Base-by-base conservation (phyloP, 2,329 filamentous ascomycete species). In the Capronia epimyces region DNA sequence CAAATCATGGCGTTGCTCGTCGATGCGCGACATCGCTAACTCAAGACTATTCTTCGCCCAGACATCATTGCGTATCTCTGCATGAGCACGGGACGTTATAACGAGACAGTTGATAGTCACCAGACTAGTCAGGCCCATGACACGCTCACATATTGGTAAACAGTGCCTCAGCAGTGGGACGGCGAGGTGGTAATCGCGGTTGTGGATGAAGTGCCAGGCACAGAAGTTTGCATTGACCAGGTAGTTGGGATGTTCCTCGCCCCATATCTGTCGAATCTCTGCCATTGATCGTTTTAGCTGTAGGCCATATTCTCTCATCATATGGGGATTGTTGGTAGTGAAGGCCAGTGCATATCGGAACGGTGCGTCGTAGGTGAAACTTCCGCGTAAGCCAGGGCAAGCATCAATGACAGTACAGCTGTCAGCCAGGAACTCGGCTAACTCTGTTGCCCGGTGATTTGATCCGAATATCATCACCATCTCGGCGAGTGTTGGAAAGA, bases 71-170 rank as follows among this genome's bases (percentile, higher is more conserved):
- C 25, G 15, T 2, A 27, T 25, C 31, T 49, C 37, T 32, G 42
- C 34, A 32, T 53, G 49, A 10, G 49, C 52, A 20, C 55, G 50
- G 15, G 56, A 46, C 5, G 51, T 16, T 13, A 61, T 49, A 8
- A 40, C 42, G n/a, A 48, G 40, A 43, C 55, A 55, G 29, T 52
- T 58, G 20, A 61, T 51, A 6, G 57, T 56, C 27, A 60, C 22
- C 9, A 58, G 50, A 36, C 56, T 49, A 21, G 52, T 43, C 12
- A 15, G 36, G 9, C 59, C 59, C 55, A 60, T 57, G 13, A 49
- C 32, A n/a, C 34, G 25, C 40, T 58, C 49, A 18, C 37, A 56
- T 10, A 54, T 41, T 12, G 52, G 46, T 6, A 59, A 36, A 34
- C 34, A 43, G 6, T n/a, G n/a, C 24, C 20, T 42, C 31, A 57